A percentile compares a stretch with the other conserved stretches of the same genome.
phyloP scores from a whole-genome alignment of 2,329 filamentous ascomycete genomes.

The Neospermospora avenae region DNA sequence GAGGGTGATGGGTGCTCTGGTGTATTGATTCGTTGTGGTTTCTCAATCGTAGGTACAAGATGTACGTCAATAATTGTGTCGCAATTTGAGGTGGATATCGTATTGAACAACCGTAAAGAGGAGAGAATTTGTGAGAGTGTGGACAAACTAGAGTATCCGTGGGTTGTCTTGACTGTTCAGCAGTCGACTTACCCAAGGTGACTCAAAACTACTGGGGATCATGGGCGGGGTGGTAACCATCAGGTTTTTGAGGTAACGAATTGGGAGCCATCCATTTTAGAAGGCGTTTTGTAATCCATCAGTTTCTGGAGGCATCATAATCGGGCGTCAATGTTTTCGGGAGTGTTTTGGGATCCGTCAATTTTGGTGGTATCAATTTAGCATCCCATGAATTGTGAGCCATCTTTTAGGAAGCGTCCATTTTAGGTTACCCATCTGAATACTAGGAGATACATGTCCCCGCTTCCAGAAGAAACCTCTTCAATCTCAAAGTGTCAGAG shows the following conservation, averaged over 20 bases:
- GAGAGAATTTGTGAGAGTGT: neutral
- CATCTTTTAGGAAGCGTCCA: neutral
- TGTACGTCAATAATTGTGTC: neutral
- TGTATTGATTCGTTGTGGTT: neutral
- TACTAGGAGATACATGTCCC: neutral
- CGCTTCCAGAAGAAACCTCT: neutral
- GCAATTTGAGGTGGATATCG: neutral
- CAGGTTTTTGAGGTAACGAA: neutral
- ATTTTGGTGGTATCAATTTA: neutral
- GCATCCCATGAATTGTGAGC: neutral
- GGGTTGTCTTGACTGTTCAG: neutral
- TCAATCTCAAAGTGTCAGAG: neutral
- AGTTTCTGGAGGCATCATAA: neutral
- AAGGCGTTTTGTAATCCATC: neutral
- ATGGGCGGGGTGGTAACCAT: neutral
- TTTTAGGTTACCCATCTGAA: neutral
- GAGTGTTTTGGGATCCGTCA: too few species aligned
- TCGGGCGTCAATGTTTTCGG: too few species aligned
- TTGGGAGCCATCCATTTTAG: neutral
- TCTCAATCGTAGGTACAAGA: neutral
- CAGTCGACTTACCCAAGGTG: neutral
- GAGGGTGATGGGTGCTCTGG: neutral
- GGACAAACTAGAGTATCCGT: neutral
- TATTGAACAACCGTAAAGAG: neutral
- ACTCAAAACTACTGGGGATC: neutral